Base-by-base conservation (phyloP, 495 filamentous ascomycete species). In the Mytilinidion resinicola region DNA sequence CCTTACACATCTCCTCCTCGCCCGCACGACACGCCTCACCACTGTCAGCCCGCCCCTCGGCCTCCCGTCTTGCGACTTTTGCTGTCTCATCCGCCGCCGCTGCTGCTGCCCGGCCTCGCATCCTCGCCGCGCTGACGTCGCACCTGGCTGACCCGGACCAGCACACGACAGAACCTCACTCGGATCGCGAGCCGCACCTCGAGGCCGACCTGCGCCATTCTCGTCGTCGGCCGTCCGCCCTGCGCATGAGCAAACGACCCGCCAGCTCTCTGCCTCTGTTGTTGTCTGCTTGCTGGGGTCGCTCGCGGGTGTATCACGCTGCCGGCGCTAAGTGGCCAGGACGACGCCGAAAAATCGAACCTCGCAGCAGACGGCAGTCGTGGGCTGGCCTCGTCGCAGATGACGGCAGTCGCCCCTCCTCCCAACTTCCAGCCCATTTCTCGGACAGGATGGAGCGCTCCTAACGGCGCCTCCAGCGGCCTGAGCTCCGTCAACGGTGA, bases 391-490 rank as follows among this genome's bases (percentile, higher is more conserved):
- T 74, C 64, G 38, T 30, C 70, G 72, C 67, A 68, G 67, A 98
- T 98, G 93, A 98, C 93, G 82, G 93, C 93, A 74, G 92, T 98
- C 75, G 93, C 91, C 69, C 89, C 84, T 76, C 90, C 88, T 61
- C 89, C 89, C 73, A 91, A 85, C 74, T 91, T 96, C 73, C 85
- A 91, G 77, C 79, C 82, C 68, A 80, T 78, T 70, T 78, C 83
- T 57, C 78, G 83, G 58, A 74, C 82, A 72, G 76, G 77, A 84
- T 86, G 83, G 84, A 76, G 77, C 80, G 55, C 43, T 42, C 75
- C 80, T 85, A 85, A 85, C 82, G 82, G 83, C 76, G 84, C 82
- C 72, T 82, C 88, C 80, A 80, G 81, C 74, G 80, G 80, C 67
- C 78, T 90, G 60, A 86, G 84, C 77, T 79, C 87, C 59, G 90